These are phyloP conservation scores for Yamadazyma dushanensis DNA, from an alignment of 1,139 yeast genomes.

Conservation along the genomic window DNA sequence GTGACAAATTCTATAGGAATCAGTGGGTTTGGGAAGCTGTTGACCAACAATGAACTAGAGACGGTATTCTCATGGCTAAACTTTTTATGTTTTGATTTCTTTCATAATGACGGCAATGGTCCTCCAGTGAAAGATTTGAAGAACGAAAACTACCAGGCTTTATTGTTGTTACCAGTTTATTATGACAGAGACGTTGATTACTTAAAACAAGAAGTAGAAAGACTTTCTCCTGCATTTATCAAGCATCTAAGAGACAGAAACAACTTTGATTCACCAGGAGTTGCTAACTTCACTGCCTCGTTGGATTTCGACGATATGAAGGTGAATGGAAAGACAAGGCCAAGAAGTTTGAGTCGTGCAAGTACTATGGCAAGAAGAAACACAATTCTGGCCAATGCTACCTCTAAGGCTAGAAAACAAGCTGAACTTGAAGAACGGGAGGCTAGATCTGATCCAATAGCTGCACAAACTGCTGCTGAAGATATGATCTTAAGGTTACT, in stretches of 20 bases:
- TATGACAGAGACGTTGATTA: constrained; percentile 57
- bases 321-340: constrained; percentile 7
- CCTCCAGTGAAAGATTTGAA: constrained; percentile 69
- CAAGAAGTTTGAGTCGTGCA: constrained; percentile 38
- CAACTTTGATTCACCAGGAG: constrained; percentile 23
- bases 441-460: constrained; percentile 55
- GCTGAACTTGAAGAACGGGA: constrained; percentile 52
- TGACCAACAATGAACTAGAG: constrained; percentile 64
- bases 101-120: constrained; percentile 82
- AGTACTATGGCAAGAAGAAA: constrained; percentile 62
- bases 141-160: constrained; percentile 62
- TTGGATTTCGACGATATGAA: constrained; percentile 8
- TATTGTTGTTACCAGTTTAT: constrained; percentile 64
- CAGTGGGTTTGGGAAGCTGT: constrained; percentile 53
- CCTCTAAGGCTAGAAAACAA: constrained; percentile 56
- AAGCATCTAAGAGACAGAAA: constrained; percentile 48
- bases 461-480: constrained; percentile 59
- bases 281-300: not conserved
- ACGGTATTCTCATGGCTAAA: constrained; percentile 73
- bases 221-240: constrained; percentile 53
- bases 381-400: constrained; percentile 74
- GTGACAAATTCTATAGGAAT: constrained; percentile 44
- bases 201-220: constrained; percentile 59
- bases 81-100: constrained; percentile 66
- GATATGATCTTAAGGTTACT: constrained; percentile 67